Evolutionary conservation across 371 early-diverging fungal genomes (phyloP).

Genomic region (Parasitella parasitica): DNA sequence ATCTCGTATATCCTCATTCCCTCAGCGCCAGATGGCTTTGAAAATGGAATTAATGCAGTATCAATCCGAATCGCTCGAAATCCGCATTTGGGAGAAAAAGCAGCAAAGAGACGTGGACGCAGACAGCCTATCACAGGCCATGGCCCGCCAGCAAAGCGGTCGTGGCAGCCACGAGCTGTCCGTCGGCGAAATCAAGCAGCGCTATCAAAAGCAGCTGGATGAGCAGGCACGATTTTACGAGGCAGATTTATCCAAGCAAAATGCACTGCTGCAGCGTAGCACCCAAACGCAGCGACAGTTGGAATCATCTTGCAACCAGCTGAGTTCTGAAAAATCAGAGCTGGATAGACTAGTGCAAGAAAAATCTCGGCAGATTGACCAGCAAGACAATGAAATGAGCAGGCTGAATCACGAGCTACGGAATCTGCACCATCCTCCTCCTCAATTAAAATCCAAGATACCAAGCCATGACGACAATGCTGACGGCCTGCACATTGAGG

Average conservation of each 20-base stretch:
- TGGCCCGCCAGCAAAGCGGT: neutral
- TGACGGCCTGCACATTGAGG: neutral
- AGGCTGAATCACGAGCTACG: conserved; percentile 19
- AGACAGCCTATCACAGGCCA: neutral
- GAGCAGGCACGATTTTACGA: conserved; percentile 31
- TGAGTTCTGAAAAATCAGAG: conserved; percentile 19
- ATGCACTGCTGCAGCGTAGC: conserved; percentile 21
- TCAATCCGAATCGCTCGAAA: conserved; percentile 26
- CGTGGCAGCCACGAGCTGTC: neutral
- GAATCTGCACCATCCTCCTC: neutral
- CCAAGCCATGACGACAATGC: neutral
- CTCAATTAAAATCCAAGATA: neutral
- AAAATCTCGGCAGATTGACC: conserved; percentile 30
- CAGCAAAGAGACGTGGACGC: conserved; percentile 17
- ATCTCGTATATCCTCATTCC: conserved; percentile 16
- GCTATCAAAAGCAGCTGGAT: conserved; percentile 31
- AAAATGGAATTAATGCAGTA: conserved; percentile 22
- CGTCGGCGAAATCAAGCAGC: neutral
- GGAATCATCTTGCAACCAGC: conserved; percentile 15
- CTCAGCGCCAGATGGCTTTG: conserved; percentile 16
- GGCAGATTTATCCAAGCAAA: conserved; percentile 32
- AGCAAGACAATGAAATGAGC: conserved; percentile 32
- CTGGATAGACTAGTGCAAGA: conserved; percentile 35
- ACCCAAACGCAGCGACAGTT: conserved; percentile 11
- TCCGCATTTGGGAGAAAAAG: conserved; percentile 20